Evolutionary conservation across 768 basidiomycete genomes (phyloP), one percentile per base, ranked within the genome.

Genomic region (Calocybe gangraenosa): DNA sequence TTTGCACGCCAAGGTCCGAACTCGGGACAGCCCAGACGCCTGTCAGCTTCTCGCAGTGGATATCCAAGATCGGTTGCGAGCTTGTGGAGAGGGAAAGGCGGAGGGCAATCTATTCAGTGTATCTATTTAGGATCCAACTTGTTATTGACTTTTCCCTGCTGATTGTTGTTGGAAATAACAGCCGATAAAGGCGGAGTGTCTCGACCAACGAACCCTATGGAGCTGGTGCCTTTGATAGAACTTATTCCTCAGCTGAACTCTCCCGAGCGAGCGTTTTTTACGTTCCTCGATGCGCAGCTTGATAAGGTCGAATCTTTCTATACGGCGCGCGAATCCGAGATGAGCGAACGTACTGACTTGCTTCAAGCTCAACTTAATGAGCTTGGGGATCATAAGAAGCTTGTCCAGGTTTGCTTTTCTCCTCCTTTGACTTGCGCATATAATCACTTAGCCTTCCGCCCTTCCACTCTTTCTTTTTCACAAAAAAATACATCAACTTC

Each of bases 251-350:
- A 72, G 8, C 68, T 93, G 15, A 73, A 81, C 10, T 70, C 79
- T 0, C 65, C 74, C 18, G 86, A 94, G 57, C 58, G 65, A 22
- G 70, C 70, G 5, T 98, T 96, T 67, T 89, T 98, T 48, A 73
- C 78, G 2, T 70, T 80, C 18, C 71, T 97, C 6, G 88, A 96
- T 53, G 59, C 59, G 0, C 84, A 99, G 59, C 69, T 97, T 2
- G 80, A 84, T 17, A 96, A 95, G 62, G 80, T 97, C 10, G 88
- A 89, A 48, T 65, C 68, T 0, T 99, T 99, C 63, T 98, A 90
- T 60, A 56, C 76, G 4, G 79, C 78, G 19, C 75, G 82, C 21
- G 92, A 82, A 65, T 72, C 71, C 37, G 81, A 76, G 65, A 83
- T 78, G 79, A 65, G 65, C 3, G 61, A 58, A 2, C 74, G 71